These are phyloP conservation scores for Melampsora abietis-canadensis DNA, from an alignment of 1,284 basidiomycete species.

Conservation along the genomic window DNA sequence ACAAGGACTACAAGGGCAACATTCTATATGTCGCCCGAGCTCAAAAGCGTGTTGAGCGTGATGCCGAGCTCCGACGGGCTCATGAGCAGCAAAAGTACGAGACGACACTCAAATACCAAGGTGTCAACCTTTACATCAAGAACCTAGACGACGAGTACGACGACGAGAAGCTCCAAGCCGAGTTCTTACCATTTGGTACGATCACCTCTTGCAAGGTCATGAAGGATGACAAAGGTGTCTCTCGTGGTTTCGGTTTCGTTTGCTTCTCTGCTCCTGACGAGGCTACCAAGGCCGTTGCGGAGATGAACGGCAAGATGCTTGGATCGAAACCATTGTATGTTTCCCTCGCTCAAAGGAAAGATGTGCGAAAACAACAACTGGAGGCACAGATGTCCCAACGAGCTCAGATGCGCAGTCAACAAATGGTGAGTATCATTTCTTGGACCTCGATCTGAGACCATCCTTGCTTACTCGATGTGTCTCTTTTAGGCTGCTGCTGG, in stretches of 20 bases:
- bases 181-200: constrained; percentile 94
- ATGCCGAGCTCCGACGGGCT: constrained; percentile 88
- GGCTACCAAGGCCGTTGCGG: constrained; percentile 97
- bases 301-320: constrained; percentile 99
- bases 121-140: constrained; percentile 99
- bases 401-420: constrained; percentile 90
- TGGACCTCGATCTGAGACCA: background rate
- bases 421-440: constrained; percentile 58
- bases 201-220: constrained; percentile 99
- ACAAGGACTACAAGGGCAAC: constrained; percentile 78
- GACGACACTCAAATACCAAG: constrained; percentile 96
- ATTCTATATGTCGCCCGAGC: constrained; percentile 95
- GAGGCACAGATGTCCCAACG: constrained; percentile 97
- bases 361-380: constrained; percentile 95
- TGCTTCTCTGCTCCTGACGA: constrained; percentile 98
- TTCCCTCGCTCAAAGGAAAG: constrained; percentile 95
- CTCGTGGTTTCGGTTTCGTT: constrained; percentile 97
- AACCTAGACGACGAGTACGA: constrained; percentile 85
- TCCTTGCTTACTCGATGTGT: background rate
- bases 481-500: constrained; percentile 65
- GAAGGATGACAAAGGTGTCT: constrained; percentile 87
- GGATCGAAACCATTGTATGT: constrained; percentile 98
- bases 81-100: constrained; percentile 97
- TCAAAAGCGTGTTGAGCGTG: constrained; percentile 97
- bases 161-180: constrained; percentile 86